These are phyloP conservation scores for Penicillium sp. DNA, from an alignment of 2,329 filamentous ascomycete species.

Conservation along the genomic window DNA sequence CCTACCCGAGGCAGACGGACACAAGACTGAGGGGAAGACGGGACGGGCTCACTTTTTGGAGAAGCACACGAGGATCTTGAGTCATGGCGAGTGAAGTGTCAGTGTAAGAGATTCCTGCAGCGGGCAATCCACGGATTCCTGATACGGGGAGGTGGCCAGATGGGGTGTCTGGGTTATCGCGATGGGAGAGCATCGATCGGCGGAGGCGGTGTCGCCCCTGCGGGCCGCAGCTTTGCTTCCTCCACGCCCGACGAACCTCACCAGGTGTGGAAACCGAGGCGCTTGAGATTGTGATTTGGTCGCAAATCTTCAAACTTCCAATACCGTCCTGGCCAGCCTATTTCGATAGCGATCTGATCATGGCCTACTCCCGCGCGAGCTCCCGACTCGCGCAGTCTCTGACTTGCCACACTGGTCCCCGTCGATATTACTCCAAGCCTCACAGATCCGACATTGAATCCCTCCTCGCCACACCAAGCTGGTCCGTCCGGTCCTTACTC, in stretches of 20 bases:
- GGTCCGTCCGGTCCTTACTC: conserved; percentile 78
- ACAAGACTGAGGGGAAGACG: conserved; percentile 13
- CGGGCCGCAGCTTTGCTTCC: conserved; percentile 7
- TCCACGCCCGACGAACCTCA: background rate
- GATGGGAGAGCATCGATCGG: conserved; percentile 24
- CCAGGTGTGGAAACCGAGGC: background rate
- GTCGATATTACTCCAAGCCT: conserved; percentile 25
- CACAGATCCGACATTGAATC: conserved; percentile 31
- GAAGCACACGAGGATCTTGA: conserved; percentile 72
- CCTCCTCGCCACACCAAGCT: conserved; percentile 68
- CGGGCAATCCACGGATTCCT: no score
- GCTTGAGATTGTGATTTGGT: background rate
- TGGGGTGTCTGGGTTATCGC: conserved; percentile 7
- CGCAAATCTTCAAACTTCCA: no score
- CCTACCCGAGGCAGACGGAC: conserved; percentile 10
- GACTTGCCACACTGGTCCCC: conserved; percentile 3
- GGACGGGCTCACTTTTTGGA: conserved; percentile 64
- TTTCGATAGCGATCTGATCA: conserved; percentile 3
- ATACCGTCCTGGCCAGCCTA: no score
- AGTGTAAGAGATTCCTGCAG: conserved; percentile 1
- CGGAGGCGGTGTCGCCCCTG: conserved; percentile 23
- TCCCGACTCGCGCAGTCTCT: conserved; percentile 17
- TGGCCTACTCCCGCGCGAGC: conserved; percentile 17
- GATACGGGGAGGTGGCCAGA: conserved; percentile 11
- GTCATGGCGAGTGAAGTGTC: conserved; percentile 54